Evolutionary conservation across 805 yeast genomes (phyloP).

Genomic region (Hanseniaspora pseudoguilliermondii): DNA sequence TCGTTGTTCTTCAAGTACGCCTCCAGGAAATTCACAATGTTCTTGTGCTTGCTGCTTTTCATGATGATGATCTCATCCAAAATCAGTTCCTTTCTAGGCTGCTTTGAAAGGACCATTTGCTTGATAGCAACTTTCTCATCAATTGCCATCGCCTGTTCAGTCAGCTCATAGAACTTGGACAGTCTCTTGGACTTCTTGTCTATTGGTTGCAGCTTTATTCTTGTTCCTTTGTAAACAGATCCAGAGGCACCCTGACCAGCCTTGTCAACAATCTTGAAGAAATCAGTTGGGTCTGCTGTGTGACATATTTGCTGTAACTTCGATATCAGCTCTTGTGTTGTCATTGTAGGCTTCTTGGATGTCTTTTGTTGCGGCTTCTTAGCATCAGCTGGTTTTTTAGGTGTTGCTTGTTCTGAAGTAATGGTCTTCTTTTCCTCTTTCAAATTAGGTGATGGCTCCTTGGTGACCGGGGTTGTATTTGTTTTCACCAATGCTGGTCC

Average conservation of each 20-base stretch:
- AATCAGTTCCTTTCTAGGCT: slow-evolving; percentile 88
- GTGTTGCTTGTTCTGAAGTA: background rate
- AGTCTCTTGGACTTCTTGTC: slow-evolving; percentile 13
- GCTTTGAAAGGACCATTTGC: slow-evolving; percentile 84
- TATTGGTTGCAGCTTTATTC: slow-evolving; percentile 32
- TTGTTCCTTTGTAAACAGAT: slow-evolving; percentile 76
- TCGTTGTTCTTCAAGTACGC: slow-evolving; percentile 67
- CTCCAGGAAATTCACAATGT: slow-evolving; percentile 88
- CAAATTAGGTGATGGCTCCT: slow-evolving; percentile 9
- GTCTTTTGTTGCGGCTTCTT: slow-evolving; percentile 19
- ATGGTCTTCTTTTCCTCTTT: background rate
- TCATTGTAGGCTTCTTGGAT: slow-evolving; percentile 47
- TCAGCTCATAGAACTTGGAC: slow-evolving; percentile 17
- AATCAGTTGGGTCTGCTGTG: slow-evolving; percentile 73
- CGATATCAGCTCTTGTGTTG: slow-evolving; percentile 78
- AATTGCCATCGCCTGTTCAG: slow-evolving; percentile 24
- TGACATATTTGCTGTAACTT: slow-evolving; percentile 73
- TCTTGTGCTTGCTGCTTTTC: slow-evolving; percentile 90
- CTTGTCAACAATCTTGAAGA: slow-evolving; percentile 61
- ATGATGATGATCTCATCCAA: slow-evolving; percentile 92
- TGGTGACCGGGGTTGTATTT: slow-evolving; percentile 20
- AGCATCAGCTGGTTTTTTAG: slow-evolving; percentile 8
- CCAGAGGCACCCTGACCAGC: slow-evolving; percentile 99
- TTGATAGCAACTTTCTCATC: slow-evolving; percentile 80
- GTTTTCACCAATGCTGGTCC: slow-evolving; percentile 11